These are phyloP conservation scores for Yarrowia keelungensis DNA, from an alignment of 805 yeast genomes.

Conservation along the genomic window DNA sequence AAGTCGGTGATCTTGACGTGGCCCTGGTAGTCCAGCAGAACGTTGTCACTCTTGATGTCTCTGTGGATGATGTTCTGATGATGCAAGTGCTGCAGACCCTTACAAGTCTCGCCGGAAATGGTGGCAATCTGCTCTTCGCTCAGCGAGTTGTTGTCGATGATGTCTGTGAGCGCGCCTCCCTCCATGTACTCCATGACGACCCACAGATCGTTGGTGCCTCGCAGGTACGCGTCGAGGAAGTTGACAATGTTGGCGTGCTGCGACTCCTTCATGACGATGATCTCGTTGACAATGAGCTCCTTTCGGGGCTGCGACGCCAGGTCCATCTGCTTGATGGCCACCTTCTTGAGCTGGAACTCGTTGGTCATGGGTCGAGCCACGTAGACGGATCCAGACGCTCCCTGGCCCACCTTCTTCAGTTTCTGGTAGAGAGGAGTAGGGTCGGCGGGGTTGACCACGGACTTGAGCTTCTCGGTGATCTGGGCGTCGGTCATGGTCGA, in stretches of 20 bases:
- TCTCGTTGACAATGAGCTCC: slow-evolving; percentile 92
- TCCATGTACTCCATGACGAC: slow-evolving; percentile 99
- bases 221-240: slow-evolving; percentile 83
- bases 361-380: slow-evolving; percentile 69
- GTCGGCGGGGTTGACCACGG: slow-evolving; percentile 82
- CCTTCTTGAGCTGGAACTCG: slow-evolving; percentile 53
- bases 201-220: slow-evolving; percentile 73
- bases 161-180: slow-evolving; percentile 96
- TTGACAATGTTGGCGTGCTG: slow-evolving; percentile 92
- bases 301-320: slow-evolving; percentile 93
- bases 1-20: slow-evolving; percentile 95
- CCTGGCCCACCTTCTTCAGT: slow-evolving; percentile 90
- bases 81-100: slow-evolving; percentile 91
- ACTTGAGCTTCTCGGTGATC: slow-evolving; percentile 76
- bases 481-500: slow-evolving; percentile 84
- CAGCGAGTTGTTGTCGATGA: slow-evolving; percentile 85
- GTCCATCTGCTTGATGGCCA: slow-evolving; percentile 97
- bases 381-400: slow-evolving; percentile 97
- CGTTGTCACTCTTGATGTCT: slow-evolving; percentile 96
- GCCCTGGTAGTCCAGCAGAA: slow-evolving; percentile 78
- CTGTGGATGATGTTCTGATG: slow-evolving; percentile 92
- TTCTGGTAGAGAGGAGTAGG: slow-evolving; percentile 70
- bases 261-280: slow-evolving; percentile 92
- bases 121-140: slow-evolving; percentile 90
- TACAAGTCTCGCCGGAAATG: slow-evolving; percentile 86